phyloP scores from a whole-genome alignment of 2,329 filamentous ascomycete species.

The Trichothecium sympodiale region DNA sequence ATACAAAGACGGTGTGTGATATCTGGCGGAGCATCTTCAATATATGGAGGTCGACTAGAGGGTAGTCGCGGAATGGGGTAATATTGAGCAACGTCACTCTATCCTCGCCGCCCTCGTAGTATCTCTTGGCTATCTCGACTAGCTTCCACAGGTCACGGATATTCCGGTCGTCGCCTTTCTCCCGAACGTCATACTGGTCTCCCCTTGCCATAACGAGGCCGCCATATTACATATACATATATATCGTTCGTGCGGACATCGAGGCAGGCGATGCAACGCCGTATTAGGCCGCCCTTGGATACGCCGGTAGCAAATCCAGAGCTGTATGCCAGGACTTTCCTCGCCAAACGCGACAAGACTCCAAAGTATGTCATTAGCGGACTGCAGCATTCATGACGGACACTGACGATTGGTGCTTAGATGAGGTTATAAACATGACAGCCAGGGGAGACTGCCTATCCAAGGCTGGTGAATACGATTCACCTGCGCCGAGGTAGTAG shows the following conservation, averaged over 20 bases:
- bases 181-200: constrained; percentile 95
- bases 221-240: too few species aligned
- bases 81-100: constrained; percentile 98
- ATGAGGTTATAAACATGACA: too few species aligned
- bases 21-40: constrained; percentile 81
- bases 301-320: constrained; percentile 7
- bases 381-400: too few species aligned
- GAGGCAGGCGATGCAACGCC: constrained; percentile 87
- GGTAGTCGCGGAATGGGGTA: constrained; percentile 92
- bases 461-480: too few species aligned
- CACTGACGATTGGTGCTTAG: too few species aligned
- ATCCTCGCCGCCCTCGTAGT: constrained; percentile 94
- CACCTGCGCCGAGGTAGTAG: too few species aligned
- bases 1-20: constrained; percentile 88
- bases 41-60: constrained; percentile 87
- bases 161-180: constrained; percentile 54
- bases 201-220: constrained; percentile 97
- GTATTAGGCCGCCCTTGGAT: constrained; percentile 63
- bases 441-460: too few species aligned
- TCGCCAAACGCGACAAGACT: too few species aligned
- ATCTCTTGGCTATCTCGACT: constrained; percentile 83
- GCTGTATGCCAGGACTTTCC: constrained; percentile 31
- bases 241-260: constrained; percentile 93
- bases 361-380: too few species aligned
- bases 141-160: constrained; percentile 95